Evolutionary conservation across 1,284 basidiomycete species (phyloP), one percentile per base, ranked within the genome.

Genomic region (Stereum hirsutum): DNA sequence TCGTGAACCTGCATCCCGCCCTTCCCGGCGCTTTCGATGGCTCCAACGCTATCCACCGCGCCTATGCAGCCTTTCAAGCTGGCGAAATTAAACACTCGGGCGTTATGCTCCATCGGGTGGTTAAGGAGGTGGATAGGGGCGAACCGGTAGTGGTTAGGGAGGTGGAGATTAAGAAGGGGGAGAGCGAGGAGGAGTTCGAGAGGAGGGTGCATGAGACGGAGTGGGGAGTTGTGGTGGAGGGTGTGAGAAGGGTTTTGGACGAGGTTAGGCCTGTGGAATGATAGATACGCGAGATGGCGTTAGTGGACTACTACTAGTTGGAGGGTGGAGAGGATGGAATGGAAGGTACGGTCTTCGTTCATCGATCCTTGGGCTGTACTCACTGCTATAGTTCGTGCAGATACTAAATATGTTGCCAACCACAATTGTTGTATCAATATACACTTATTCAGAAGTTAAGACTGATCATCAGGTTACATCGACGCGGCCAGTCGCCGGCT

Each of bases 1-100:
- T 96, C 52, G 96, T 99, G 69, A 99, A 99, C 60, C 70, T 99
- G 8, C 96, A 99, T 57, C 95, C 96, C 7, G 96, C 95, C 5
- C 69, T 99, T 2, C 96, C 96, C 0, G 90, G 90, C 0, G 82
- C 87, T 5, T 99, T 99, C 54, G 94, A 97, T 54, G 96, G 96
- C 7, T 82, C 91, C 4, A 75, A 89, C 55, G 93, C 94, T 1
- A 90, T 98, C 45, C 78, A 86, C 46, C 72, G 95, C 19, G 91
- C 93, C 2, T 94, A 81, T 57, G 89, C 90, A 49, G 93, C 93
- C 1, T 95, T 86, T 59, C 74, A 89, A 56, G 74, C 72, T 46
- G 91, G 89, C 4, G 82, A 91, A 57, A 80, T 93, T 42, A 65
- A 69, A 28, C 66, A 72, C 44, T 85, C 89, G 0, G 95, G 95